These are phyloP conservation scores for Leptographium radiaticola DNA, from an alignment of 2,329 filamentous ascomycete species.

Conservation along the genomic window DNA sequence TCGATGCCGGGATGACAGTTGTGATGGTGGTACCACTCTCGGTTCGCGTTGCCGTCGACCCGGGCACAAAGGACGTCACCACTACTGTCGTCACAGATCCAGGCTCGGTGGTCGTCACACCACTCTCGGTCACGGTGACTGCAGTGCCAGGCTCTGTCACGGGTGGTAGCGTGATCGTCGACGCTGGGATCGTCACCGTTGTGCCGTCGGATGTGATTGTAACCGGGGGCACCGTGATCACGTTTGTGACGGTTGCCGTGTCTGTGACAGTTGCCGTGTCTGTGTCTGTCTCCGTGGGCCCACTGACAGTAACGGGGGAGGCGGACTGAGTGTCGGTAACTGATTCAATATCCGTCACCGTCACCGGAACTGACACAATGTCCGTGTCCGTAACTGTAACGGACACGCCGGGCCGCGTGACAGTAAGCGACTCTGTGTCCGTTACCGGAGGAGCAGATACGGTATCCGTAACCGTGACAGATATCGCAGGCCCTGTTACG, in stretches of 20 bases:
- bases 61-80: constrained; percentile 7
- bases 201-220: constrained; percentile 2
- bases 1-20: constrained; percentile 6
- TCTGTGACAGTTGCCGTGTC: neutral
- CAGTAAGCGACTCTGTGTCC: neutral
- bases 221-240: constrained; percentile 2
- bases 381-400: neutral
- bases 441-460: neutral
- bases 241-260: constrained; percentile 4
- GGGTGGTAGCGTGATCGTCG: constrained; percentile 3
- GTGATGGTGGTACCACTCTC: constrained; percentile 6
- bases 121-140: neutral
- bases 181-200: constrained; percentile 5
- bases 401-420: neutral
- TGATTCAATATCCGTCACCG: neutral
- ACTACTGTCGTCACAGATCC: neutral
- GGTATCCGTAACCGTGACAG: neutral
- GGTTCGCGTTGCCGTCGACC: constrained; percentile 5
- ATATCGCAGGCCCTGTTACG: neutral
- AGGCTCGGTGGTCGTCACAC: neutral
- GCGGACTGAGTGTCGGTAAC: too few relatives aligned
- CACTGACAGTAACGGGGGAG: neutral
- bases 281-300: neutral
- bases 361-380: neutral
- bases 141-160: constrained; percentile 1